These are phyloP conservation scores for Hericium erinaceus DNA, from an alignment of 768 basidiomycete species.

Conservation along the genomic window DNA sequence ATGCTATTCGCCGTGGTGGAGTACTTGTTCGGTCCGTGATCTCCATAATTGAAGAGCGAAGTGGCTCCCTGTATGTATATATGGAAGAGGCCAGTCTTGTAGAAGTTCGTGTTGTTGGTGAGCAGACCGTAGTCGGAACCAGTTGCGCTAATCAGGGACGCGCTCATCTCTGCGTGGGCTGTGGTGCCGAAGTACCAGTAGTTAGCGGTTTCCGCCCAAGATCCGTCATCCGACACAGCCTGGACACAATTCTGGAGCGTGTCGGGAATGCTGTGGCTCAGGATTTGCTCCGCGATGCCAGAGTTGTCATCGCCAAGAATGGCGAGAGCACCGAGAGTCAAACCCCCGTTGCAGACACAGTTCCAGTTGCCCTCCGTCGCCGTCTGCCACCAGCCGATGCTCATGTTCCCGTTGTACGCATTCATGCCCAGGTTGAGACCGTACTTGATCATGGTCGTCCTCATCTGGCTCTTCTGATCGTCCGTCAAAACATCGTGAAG, in stretches of 20 bases:
- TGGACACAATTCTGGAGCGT: slow-evolving; percentile 69
- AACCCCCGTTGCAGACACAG: slow-evolving; percentile 88
- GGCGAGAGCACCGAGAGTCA: slow-evolving; percentile 84
- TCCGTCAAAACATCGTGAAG: slow-evolving; percentile 75
- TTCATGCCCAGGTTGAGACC: slow-evolving; percentile 62
- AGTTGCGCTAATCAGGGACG: slow-evolving; percentile 75
- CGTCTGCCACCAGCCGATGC: slow-evolving; percentile 72
- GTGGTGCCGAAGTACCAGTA: slow-evolving; percentile 96
- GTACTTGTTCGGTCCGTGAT: slow-evolving; percentile 91
- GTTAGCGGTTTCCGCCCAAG: slow-evolving; percentile 90
- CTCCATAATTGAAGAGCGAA: slow-evolving; percentile 77
- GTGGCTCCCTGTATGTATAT: slow-evolving; percentile 82
- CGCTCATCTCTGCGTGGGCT: slow-evolving; percentile 81
- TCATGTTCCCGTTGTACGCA: slow-evolving; percentile 35
- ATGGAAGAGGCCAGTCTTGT: slow-evolving; percentile 75
- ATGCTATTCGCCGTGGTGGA: slow-evolving; percentile 88
- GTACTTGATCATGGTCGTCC: slow-evolving; percentile 62
- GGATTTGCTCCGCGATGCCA: slow-evolving; percentile 56
- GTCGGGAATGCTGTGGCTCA: slow-evolving; percentile 61
- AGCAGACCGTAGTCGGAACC: slow-evolving; percentile 76
- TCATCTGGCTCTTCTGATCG: slow-evolving; percentile 62
- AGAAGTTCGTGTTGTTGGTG: slow-evolving; percentile 58
- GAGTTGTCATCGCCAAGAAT: slow-evolving; percentile 79
- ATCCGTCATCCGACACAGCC: slow-evolving; percentile 61
- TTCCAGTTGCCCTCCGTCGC: slow-evolving; percentile 92